Evolutionary conservation across 306 rosid genomes (phyloP).

Genomic region (Astragalus membranaceus): DNA sequence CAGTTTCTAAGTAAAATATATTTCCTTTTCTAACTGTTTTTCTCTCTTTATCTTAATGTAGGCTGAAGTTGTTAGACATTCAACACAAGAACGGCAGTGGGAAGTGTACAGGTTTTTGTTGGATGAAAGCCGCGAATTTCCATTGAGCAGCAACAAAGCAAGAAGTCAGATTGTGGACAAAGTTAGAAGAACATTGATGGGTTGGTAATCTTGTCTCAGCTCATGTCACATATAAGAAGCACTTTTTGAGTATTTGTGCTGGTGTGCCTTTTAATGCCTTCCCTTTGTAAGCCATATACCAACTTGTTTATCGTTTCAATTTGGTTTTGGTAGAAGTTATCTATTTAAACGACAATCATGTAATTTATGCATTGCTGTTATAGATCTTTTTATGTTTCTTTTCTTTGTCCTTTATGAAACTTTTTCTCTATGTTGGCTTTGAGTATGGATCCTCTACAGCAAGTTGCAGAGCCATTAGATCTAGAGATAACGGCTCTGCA

Average conservation of each 20-base stretch:
- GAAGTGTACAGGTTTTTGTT: constrained; percentile 79
- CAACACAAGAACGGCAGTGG: constrained; percentile 71
- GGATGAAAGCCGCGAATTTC: constrained; percentile 62
- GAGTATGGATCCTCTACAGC: too few species aligned
- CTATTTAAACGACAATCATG: background rate
- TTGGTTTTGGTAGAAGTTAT: constrained; percentile 3
- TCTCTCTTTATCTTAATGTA: background rate
- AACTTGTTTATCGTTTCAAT: constrained; percentile 1
- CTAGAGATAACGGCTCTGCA: too few species aligned
- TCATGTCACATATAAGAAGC: constrained; percentile 6
- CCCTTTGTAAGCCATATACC: background rate
- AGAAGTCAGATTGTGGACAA: constrained; percentile 65
- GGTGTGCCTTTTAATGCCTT: constrained; percentile 5
- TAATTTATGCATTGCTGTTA: background rate
- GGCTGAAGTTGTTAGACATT: constrained; percentile 86
- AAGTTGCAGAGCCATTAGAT: too few species aligned
- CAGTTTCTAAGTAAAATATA: background rate
- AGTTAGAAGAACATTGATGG: constrained; percentile 78
- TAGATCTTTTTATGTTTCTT: background rate
- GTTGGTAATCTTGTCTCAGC: constrained; percentile 48
- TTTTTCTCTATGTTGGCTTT: constrained; percentile 4
- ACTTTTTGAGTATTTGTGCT: background rate
- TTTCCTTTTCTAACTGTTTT: background rate
- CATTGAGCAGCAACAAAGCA: constrained; percentile 44
- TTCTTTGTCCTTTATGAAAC: constrained; percentile 4